Percentiles rank a stretch among this genome's conserved stretches.
Conservation (phyloP, 306 rosid species). For the Potentilla sterilis region DNA sequence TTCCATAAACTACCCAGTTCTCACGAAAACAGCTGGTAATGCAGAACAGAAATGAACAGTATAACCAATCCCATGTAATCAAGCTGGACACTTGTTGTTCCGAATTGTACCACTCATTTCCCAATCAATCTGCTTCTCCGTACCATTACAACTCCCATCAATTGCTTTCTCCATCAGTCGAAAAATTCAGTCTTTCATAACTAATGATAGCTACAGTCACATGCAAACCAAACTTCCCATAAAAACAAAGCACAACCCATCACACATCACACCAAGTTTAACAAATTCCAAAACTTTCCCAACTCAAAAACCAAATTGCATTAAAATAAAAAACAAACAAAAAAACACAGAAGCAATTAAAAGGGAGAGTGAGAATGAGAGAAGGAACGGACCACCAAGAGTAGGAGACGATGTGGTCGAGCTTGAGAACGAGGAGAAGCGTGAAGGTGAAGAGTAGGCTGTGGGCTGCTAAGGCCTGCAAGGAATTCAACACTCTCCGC, state of each 20-base stretch:
- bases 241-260: background rate
- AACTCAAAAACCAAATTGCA: background rate
- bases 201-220: background rate
- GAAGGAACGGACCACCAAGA: slow-evolving; percentile 85
- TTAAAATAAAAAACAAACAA: background rate
- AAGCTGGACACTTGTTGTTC: background rate
- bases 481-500: slow-evolving; percentile 91
- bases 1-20: background rate
- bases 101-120: slow-evolving; percentile 3
- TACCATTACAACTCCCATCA: background rate
- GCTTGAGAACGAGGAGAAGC: slow-evolving; percentile 83
- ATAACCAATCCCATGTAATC: background rate
- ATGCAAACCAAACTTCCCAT: background rate
- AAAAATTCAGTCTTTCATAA: background rate
- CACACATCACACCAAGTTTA: background rate
- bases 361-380: background rate
- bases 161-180: background rate
- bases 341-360: background rate
- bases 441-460: slow-evolving; percentile 73
- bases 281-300: slow-evolving; percentile 15
- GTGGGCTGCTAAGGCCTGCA: slow-evolving; percentile 83
- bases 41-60: background rate
- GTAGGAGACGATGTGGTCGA: slow-evolving; percentile 59
- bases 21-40: background rate
- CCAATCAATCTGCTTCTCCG: background rate